Percentiles rank a stretch among this genome's conserved stretches.
Conservation (phyloP, 1,284 basidiomycete species). For the Trichosporon sp. region DNA sequence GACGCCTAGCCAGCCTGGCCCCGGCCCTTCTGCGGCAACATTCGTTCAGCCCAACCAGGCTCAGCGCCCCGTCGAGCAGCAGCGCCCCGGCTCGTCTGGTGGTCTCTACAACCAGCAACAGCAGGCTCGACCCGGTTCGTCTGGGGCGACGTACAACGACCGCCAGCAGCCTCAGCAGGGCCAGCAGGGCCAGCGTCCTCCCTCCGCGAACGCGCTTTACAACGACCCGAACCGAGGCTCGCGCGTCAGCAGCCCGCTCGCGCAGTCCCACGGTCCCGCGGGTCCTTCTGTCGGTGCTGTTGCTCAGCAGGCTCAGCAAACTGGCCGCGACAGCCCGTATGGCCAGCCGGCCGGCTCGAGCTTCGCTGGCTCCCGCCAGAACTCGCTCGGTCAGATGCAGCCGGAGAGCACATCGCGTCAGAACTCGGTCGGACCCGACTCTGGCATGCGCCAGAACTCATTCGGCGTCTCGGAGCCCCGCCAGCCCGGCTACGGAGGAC, state of each 20-base stretch:
- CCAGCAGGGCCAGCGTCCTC: not conserved
- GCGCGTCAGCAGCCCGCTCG: conserved; percentile 1
- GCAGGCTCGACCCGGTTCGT: not conserved
- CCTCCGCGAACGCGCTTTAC: not conserved
- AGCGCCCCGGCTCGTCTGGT: not conserved
- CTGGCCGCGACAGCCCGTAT: not conserved
- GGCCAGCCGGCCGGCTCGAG: not conserved
- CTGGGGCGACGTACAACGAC: not conserved
- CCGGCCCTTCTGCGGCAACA: not conserved
- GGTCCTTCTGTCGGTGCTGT: not conserved
- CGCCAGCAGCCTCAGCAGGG: not conserved
- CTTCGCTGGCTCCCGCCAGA: not conserved
- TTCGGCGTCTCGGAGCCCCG: not conserved
- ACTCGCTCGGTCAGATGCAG: not conserved
- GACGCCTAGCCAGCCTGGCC: not conserved
- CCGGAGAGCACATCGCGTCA: not conserved
- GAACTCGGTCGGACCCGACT: not conserved
- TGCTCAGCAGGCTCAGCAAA: not conserved
- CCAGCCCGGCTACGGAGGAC: not conserved
- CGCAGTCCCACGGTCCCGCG: not conserved
- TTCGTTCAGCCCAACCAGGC: not conserved
- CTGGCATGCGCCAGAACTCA: not conserved
- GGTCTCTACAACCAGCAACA: not conserved
- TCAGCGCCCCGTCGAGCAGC: not conserved
- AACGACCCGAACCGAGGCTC: not conserved